Conservation (phyloP, 257 asterid species). For the Primulina eburnea region DNA sequence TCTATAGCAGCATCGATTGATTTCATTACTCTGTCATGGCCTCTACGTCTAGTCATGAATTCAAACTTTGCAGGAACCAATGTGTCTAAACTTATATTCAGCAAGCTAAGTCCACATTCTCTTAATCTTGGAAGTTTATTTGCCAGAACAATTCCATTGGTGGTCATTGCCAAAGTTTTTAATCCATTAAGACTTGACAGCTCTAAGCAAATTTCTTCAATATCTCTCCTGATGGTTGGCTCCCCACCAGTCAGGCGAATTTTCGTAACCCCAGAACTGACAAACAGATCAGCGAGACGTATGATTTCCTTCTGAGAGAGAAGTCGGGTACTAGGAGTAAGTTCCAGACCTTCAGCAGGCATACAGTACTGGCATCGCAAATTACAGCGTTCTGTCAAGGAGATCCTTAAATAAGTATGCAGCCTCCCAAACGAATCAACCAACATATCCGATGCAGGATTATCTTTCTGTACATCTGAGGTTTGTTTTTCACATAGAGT, state of each 20-base stretch:
- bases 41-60: constrained; percentile 86
- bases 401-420: constrained; percentile 88
- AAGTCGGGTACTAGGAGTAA: constrained; percentile 65
- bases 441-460: constrained; percentile 56
- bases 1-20: constrained; percentile 73
- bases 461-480: constrained; percentile 41
- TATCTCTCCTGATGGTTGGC: constrained; percentile 78
- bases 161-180: constrained; percentile 81
- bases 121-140: constrained; percentile 74
- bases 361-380: constrained; percentile 92
- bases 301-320: constrained; percentile 66
- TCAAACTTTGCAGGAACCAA: constrained; percentile 94
- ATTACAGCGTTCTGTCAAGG: constrained; percentile 91
- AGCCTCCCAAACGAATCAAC: constrained; percentile 86
- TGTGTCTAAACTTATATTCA: constrained; percentile 90
- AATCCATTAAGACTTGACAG: constrained; percentile 70
- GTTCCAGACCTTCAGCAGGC: constrained; percentile 97
- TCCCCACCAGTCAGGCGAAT: constrained; percentile 98
- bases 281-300: constrained; percentile 73
- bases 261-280: constrained; percentile 81
- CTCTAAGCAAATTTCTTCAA: constrained; percentile 75
- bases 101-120: constrained; percentile 61
- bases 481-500: constrained; percentile 50
- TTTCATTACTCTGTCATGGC: constrained; percentile 84
- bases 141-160: constrained; percentile 77